Conservation (phyloP, 2,329 filamentous ascomycete species). For the Clonostachys rhizophaga region DNA sequence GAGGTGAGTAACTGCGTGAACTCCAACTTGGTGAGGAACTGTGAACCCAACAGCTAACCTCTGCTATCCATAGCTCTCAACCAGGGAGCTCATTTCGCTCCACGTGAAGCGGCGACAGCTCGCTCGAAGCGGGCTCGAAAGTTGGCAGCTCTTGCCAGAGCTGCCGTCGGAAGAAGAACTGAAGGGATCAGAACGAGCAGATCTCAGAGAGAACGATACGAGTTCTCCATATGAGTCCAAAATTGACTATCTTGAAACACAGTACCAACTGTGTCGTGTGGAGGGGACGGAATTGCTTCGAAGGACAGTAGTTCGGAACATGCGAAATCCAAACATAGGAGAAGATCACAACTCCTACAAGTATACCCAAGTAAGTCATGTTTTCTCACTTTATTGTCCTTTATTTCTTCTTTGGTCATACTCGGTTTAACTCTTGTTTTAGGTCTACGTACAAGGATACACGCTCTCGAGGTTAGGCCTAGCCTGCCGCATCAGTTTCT, state of each 20-base stretch:
- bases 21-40: too few relatives aligned
- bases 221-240: not conserved
- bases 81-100: too few relatives aligned
- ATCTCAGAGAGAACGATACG: not conserved
- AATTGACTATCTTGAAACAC: slow-evolving; percentile 60
- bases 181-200: not conserved
- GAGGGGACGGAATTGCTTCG: slow-evolving; percentile 69
- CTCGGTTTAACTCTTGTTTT: not conserved
- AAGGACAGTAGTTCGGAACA: slow-evolving; percentile 56
- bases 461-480: slow-evolving; percentile 59
- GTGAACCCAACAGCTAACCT: slow-evolving; percentile 29
- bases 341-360: slow-evolving; percentile 58
- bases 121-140: not conserved
- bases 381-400: not conserved
- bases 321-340: slow-evolving; percentile 41
- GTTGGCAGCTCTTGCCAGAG: not conserved
- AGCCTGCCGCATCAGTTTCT: slow-evolving; percentile 67
- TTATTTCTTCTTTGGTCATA: not conserved
- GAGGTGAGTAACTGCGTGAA: too few relatives aligned
- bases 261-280: slow-evolving; percentile 73
- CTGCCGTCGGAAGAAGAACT: not conserved
- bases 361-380: slow-evolving; percentile 61
- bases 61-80: too few relatives aligned
- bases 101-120: too few relatives aligned
- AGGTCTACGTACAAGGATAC: slow-evolving; percentile 66